phyloP scores from a whole-genome alignment of 768 basidiomycete species.

The Galerina marginata region DNA sequence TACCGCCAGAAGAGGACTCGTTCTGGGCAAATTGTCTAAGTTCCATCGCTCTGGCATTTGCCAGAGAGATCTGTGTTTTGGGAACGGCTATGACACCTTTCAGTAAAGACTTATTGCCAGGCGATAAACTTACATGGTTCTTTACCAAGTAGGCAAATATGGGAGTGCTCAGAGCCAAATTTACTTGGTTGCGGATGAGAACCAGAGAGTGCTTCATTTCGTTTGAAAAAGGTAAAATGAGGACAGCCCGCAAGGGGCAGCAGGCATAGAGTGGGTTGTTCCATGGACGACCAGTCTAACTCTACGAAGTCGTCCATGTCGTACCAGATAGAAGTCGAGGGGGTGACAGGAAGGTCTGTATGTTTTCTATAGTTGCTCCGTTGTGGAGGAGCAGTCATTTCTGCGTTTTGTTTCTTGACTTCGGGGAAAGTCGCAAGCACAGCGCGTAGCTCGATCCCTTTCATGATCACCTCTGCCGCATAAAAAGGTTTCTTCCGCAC shows the following conservation, averaged over 20 bases:
- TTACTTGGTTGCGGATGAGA: conserved; percentile 61
- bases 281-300: conserved; percentile 64
- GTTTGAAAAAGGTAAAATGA: conserved; percentile 81
- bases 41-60: conserved; percentile 56
- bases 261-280: conserved; percentile 65
- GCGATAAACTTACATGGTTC: conserved; percentile 59
- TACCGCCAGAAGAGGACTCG: conserved; percentile 5
- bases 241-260: conserved; percentile 80
- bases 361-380: conserved; percentile 55
- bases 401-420: conserved; percentile 64
- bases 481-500: conserved; percentile 85
- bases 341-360: conserved; percentile 46
- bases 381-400: conserved; percentile 50
- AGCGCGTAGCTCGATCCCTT: conserved; percentile 76
- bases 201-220: conserved; percentile 48
- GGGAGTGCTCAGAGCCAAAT: conserved; percentile 87
- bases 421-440: conserved; percentile 81
- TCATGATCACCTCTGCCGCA: conserved; percentile 83
- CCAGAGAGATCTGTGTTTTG: conserved; percentile 67
- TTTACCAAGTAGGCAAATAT: conserved; percentile 78
- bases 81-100: conserved; percentile 54
- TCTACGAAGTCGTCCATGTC: conserved; percentile 86
- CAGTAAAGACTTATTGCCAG: conserved; percentile 12
- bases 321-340: conserved; percentile 67
- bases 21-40: conserved; percentile 37